phyloP scores from a whole-genome alignment of 202 grass and related monocot species.

The Tripidium arundinaceum region DNA sequence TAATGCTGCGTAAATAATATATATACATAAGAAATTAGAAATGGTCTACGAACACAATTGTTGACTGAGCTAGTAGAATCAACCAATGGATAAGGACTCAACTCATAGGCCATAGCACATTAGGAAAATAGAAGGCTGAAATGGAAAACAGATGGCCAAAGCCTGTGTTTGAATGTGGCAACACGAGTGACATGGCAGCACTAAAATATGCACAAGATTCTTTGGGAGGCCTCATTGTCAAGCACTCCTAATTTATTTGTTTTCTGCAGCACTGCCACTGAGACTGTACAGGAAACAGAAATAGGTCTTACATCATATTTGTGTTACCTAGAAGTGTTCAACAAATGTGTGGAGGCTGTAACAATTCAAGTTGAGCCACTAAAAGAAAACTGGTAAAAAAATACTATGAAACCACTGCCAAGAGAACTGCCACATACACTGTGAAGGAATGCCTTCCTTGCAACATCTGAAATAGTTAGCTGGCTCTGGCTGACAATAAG shows the following conservation, averaged over 20 bases:
- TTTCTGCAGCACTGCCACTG: constrained; percentile 4
- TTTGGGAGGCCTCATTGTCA: constrained; percentile 6
- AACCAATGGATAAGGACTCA: constrained; percentile 8
- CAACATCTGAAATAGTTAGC: constrained; percentile 98
- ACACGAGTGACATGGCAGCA: constrained; percentile 3
- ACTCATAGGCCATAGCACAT: neutral
- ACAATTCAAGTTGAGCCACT: constrained; percentile 8
- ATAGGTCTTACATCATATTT: neutral
- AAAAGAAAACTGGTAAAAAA: neutral
- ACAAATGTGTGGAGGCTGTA: constrained; percentile 3
- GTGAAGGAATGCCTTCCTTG: constrained; percentile 97
- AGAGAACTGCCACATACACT: constrained; percentile 64
- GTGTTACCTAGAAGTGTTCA: constrained; percentile 8
- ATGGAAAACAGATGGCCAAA: constrained; percentile 4
- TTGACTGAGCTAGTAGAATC: constrained; percentile 14
- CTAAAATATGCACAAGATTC: constrained; percentile 8
- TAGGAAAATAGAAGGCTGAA: constrained; percentile 19
- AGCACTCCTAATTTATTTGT: neutral
- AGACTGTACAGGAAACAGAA: neutral
- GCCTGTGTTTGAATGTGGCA: constrained; percentile 10
- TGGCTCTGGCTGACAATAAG: constrained; percentile 77
- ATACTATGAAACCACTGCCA: constrained; percentile 8
- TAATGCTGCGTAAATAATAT: constrained; percentile 62
- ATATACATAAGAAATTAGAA: constrained; percentile 29
- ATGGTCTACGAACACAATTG: neutral